phyloP scores from a whole-genome alignment of 139 green algal species.

The Chlamydomonas schloesseri region DNA sequence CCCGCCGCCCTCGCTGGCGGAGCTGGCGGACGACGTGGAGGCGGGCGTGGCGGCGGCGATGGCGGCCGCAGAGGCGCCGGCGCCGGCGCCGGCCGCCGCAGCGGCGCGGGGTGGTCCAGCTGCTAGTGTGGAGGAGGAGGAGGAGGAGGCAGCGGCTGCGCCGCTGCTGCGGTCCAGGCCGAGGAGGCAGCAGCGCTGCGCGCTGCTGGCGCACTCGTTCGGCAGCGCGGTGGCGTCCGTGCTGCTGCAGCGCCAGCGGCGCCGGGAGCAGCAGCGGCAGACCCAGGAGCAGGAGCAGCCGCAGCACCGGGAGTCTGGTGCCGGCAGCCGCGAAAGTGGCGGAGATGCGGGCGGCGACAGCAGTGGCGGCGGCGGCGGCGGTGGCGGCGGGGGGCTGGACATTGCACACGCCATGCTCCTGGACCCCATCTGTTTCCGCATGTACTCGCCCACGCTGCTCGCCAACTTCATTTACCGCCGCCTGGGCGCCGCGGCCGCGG shows the following conservation, averaged over 20 bases:
- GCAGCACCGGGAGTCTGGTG: no score
- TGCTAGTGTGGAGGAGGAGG: no score
- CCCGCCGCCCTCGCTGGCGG: constrained; percentile 35
- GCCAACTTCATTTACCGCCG: constrained; percentile 51
- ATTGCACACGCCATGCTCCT: constrained; percentile 22
- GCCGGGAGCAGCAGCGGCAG: not conserved
- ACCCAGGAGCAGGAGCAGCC: no score
- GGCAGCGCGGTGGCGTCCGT: constrained; percentile 41
- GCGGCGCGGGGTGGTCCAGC: no score
- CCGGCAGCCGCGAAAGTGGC: no score
- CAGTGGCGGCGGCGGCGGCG: no score
- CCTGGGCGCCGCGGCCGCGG: not conserved
- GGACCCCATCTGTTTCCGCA: constrained; percentile 53
- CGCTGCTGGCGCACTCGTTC: constrained; percentile 45
- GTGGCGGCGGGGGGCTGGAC: no score
- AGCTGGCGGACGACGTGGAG: constrained; percentile 31
- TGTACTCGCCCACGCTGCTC: constrained; percentile 40
- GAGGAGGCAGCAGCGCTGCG: not conserved
- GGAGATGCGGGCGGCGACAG: no score
- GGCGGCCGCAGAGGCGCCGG: not conserved
- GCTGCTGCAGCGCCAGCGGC: constrained; percentile 12
- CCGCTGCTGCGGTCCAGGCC: not conserved
- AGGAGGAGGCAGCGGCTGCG: no score
- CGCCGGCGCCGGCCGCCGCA: not conserved
- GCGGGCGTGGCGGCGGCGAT: not conserved